Conservation (phyloP, 306 rosid genomes). For the Cyamopsis tetragonoloba region DNA sequence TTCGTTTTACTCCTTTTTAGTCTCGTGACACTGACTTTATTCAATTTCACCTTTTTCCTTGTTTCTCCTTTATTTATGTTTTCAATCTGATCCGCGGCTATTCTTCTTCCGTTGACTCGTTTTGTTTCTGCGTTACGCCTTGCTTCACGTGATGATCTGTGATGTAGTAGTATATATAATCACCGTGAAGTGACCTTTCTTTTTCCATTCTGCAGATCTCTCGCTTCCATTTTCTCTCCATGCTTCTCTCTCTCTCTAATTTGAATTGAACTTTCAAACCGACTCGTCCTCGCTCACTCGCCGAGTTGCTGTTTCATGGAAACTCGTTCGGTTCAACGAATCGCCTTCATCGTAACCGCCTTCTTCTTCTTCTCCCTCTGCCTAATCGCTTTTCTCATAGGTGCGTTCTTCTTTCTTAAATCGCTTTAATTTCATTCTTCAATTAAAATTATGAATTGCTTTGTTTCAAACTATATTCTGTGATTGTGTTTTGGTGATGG, state of each 20-base stretch:
- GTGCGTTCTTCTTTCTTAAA: conserved; percentile 19
- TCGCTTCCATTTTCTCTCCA: background rate
- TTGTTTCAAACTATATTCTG: too few species aligned
- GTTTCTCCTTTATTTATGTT: background rate
- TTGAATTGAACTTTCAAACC: background rate
- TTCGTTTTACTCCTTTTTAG: conserved; percentile 12
- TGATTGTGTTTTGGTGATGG: too few species aligned
- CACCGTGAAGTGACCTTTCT: too few species aligned
- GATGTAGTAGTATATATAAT: conserved; percentile 1
- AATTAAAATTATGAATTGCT: too few species aligned
- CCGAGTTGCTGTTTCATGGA: conserved; percentile 23
- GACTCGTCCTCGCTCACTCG: background rate
- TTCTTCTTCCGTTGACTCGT: background rate
- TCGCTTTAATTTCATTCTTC: too few species aligned
- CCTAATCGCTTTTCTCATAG: conserved; percentile 28
- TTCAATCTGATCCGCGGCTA: conserved; percentile 26
- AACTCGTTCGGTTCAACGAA: conserved; percentile 10
- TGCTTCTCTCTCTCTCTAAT: background rate
- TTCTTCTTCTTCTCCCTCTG: conserved; percentile 21
- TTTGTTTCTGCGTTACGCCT: background rate
- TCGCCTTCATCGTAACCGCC: background rate
- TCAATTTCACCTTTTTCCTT: too few species aligned
- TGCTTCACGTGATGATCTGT: conserved; percentile 26
- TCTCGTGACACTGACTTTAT: conserved; percentile 25
- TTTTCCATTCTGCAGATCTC: conserved; percentile 18